Evolutionary conservation across 2,329 filamentous ascomycete genomes (phyloP), one percentile per base, ranked within the genome.

Genomic region (Scortechinia acanthostroma): DNA sequence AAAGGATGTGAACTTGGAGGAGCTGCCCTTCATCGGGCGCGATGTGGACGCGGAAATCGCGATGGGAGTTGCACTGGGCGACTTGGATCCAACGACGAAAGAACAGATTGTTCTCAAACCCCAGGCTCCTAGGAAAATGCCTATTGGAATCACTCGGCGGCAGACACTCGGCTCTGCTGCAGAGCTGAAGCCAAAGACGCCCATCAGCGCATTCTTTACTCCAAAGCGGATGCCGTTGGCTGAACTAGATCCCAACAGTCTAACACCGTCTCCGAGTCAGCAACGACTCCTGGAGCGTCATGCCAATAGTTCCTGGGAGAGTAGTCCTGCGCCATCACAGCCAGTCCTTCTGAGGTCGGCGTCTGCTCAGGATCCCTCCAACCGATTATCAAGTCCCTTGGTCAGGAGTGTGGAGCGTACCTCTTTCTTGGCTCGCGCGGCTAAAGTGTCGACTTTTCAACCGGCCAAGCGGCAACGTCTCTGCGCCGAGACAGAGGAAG

Each of bases 11-110:
- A 76, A 82, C 20, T 68, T 83, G 1, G 77, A 81, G 6, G 77
- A 85, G 35, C 83, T 95, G 73, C 77, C 85, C 1, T 97, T 86
- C 55, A 88, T 98, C 50, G 94, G 93, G 22, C 70, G 74, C 17
- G 73, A 80, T 52, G 77, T 95, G 40, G 80, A 86, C 22, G 68
- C 83, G 2, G 71, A 82, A 43, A 61, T 88, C 47, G 90, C 91
- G 4, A 71, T 73, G 43, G 82, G 80, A 4, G 83, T 98, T 47
- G 89, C 93, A 20, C 69, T 61, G 28, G 93, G 93, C 25, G 86
- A 95, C 52, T 64, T 96, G 42, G 85, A 97, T 59, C 93, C 93
- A 2, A 93, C 91, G 52, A 94, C 90, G 1, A 97, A 96, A 62
- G 61, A 82, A 48, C 74, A 72, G 17, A 77, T 81, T 40, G 35